These are phyloP conservation scores for Phoenix roebelenii DNA, from an alignment of 176 grass and related monocot genomes.

Conservation along the genomic window DNA sequence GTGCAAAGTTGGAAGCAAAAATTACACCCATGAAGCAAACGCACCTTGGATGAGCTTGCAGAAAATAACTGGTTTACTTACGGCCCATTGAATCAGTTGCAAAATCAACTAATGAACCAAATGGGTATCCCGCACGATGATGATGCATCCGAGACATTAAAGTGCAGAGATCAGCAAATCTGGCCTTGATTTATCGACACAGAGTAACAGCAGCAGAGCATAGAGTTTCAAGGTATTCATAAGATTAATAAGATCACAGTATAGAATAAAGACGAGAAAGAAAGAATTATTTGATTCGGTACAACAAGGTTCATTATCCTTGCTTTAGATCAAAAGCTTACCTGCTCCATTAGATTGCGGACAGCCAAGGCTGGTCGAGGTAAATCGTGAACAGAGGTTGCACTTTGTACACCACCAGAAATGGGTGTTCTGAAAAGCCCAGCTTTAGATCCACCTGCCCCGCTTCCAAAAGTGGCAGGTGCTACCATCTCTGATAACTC, in stretches of 20 bases:
- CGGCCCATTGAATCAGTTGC: slow-evolving; percentile 84
- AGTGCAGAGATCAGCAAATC: slow-evolving; percentile 87
- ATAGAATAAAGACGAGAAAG: not conserved
- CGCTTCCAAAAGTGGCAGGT: slow-evolving; percentile 22
- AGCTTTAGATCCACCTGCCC: slow-evolving; percentile 49
- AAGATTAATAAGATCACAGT: too few species aligned
- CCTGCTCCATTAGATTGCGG: slow-evolving; percentile 96
- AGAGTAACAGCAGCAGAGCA: too few species aligned
- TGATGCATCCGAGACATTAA: slow-evolving; percentile 98
- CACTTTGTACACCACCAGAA: slow-evolving; percentile 93
- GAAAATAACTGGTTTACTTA: slow-evolving; percentile 33
- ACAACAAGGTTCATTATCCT: too few species aligned
- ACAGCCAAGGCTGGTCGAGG: slow-evolving; percentile 89
- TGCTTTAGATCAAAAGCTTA: not conserved
- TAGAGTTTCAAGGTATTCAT: too few species aligned
- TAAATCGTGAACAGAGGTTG: slow-evolving; percentile 76
- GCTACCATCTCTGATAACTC: slow-evolving; percentile 8
- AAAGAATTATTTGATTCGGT: not conserved
- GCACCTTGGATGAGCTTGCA: too few species aligned
- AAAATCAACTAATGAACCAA: slow-evolving; percentile 97
- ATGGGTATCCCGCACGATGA: slow-evolving; percentile 75
- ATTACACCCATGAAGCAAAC: too few species aligned
- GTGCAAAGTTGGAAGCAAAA: slow-evolving; percentile 1
- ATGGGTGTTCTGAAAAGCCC: slow-evolving; percentile 93
- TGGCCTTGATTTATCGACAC: slow-evolving; percentile 26